Percentiles rank a stretch among this genome's conserved stretches.
phyloP scores from a whole-genome alignment of 345 rosid species.

The Psidium guajava region DNA sequence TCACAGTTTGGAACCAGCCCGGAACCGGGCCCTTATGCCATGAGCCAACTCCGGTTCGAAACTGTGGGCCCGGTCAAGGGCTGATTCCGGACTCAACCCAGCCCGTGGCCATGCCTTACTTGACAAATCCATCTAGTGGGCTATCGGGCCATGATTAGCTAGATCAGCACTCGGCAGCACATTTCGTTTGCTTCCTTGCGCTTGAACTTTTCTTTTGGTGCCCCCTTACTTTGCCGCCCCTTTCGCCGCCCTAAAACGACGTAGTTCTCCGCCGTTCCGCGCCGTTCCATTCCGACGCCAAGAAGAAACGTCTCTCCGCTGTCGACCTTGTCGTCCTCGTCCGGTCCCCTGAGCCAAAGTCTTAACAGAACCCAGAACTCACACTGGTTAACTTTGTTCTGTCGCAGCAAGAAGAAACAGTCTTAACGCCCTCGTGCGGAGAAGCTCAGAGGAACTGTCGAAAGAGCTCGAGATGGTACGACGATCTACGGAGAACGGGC shows the following conservation, averaged over 20 bases:
- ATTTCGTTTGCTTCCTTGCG: background rate
- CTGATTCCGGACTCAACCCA: too few relatives aligned
- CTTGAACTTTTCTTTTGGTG: background rate
- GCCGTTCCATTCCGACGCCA: background rate
- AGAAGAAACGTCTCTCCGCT: background rate
- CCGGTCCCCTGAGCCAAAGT: background rate
- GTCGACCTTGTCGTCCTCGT: background rate
- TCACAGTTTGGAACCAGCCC: too few relatives aligned
- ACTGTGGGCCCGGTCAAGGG: too few relatives aligned
- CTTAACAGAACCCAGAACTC: background rate
- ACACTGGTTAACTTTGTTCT: background rate
- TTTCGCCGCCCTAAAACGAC: background rate
- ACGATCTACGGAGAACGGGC: background rate
- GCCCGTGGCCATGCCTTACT: background rate
- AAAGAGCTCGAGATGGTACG: background rate
- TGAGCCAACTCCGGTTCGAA: too few relatives aligned
- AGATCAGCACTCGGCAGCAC: background rate
- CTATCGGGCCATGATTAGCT: background rate
- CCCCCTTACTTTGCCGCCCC: background rate
- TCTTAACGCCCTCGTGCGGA: background rate
- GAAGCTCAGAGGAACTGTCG: background rate
- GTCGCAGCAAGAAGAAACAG: background rate
- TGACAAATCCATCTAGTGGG: background rate
- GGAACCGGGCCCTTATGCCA: too few relatives aligned
- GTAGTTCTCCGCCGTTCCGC: background rate